Percentiles rank a stretch among this genome's conserved stretches.
phyloP scores from a whole-genome alignment of 2,329 filamentous ascomycete genomes.

The Ascomycota sp. region DNA sequence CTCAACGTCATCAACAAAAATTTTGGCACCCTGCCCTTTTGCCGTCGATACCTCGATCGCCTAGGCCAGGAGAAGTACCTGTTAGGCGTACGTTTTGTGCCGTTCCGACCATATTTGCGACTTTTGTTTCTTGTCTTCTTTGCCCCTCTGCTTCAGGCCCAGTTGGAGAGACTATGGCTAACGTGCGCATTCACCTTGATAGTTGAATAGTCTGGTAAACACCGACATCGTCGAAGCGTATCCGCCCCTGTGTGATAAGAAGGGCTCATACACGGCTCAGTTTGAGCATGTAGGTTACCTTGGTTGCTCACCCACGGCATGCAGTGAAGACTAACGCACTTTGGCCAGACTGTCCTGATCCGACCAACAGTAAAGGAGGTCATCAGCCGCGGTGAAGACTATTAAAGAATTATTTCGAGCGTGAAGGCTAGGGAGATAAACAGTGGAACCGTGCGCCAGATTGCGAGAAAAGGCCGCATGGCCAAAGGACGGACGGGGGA shows the following conservation, averaged over 20 bases:
- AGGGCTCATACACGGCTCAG: slow-evolving; percentile 87
- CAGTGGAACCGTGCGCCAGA: too few relatives aligned
- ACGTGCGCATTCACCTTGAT: not conserved
- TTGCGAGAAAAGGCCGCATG: not conserved
- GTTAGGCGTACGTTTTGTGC: slow-evolving; percentile 42
- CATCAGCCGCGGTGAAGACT: slow-evolving; percentile 70
- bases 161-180: not conserved
- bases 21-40: slow-evolving; percentile 83
- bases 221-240: slow-evolving; percentile 78
- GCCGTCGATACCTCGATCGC: slow-evolving; percentile 74
- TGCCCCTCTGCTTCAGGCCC: not conserved
- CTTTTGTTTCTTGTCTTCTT: not conserved
- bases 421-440: too few relatives aligned
- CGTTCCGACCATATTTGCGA: too few relatives aligned
- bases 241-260: slow-evolving; percentile 73
- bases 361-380: slow-evolving; percentile 71
- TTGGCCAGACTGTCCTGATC: slow-evolving; percentile 47
- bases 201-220: slow-evolving; percentile 73
- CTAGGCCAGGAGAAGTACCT: slow-evolving; percentile 92
- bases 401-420: slow-evolving; percentile 22
- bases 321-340: too few relatives aligned
- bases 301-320: too few relatives aligned
- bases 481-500: too few relatives aligned
- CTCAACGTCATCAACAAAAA: slow-evolving; percentile 88
- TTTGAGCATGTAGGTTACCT: slow-evolving; percentile 64